Percentiles rank a stretch among this genome's conserved stretches.
These are phyloP conservation scores for Colletotrichum higginsianum DNA, from an alignment of 2,329 filamentous ascomycete species.

Conservation along the genomic window DNA sequence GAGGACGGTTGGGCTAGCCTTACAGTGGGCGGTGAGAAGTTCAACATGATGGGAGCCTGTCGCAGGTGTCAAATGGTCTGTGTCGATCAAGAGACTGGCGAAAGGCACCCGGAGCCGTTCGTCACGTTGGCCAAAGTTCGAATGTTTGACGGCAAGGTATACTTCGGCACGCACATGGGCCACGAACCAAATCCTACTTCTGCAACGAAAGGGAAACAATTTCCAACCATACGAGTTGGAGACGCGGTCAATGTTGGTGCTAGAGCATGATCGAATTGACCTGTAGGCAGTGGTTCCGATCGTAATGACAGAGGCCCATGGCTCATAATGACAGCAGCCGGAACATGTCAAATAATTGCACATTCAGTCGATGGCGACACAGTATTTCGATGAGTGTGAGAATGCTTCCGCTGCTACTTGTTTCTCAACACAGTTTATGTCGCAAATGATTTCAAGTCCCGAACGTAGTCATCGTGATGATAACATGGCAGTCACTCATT, in stretches of 20 bases:
- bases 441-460: not conserved
- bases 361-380: no score
- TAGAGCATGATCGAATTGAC: not conserved
- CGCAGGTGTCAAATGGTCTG: slow-evolving; percentile 97
- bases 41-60: slow-evolving; percentile 86
- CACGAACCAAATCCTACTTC: slow-evolving; percentile 53
- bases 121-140: slow-evolving; percentile 90
- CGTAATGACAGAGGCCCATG: no score
- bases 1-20: slow-evolving; percentile 85
- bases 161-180: slow-evolving; percentile 88
- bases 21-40: slow-evolving; percentile 74
- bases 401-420: not conserved
- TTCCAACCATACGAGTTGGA: slow-evolving; percentile 65
- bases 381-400: not conserved
- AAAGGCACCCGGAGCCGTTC: slow-evolving; percentile 87
- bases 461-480: no score
- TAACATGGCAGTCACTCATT: no score
- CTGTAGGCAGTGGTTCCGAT: not conserved
- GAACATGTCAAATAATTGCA: not conserved
- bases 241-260: slow-evolving; percentile 56
- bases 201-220: slow-evolving; percentile 45
- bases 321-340: no score
- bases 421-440: not conserved
- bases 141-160: slow-evolving; percentile 85
- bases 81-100: slow-evolving; percentile 86